A percentile compares a stretch with the other conserved stretches of the same genome.
Evolutionary conservation across 768 basidiomycete species (phyloP).

Genomic region (Termitomyces heimii): DNA sequence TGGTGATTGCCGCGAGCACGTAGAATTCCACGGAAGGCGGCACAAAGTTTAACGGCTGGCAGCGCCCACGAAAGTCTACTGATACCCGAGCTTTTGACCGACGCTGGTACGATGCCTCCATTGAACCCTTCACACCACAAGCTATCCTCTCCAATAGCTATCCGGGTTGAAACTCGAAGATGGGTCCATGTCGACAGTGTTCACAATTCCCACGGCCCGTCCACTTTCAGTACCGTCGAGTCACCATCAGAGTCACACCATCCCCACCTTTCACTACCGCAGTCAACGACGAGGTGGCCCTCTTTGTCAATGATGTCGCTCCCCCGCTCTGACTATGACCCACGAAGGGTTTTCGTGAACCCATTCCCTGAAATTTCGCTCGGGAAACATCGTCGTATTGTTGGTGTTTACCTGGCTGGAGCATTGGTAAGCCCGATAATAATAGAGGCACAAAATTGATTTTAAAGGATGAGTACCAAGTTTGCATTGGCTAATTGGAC

Average conservation of each 20-base stretch:
- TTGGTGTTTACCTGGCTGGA: conserved; percentile 89
- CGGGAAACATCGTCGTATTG: conserved; percentile 71
- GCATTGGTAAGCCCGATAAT: conserved; percentile 62
- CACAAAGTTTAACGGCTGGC: background rate
- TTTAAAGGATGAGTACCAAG: conserved; percentile 32
- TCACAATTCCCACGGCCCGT: conserved; percentile 22
- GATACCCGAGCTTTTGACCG: background rate
- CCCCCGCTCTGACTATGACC: conserved; percentile 79
- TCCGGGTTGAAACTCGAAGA: conserved; percentile 22
- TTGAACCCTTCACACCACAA: background rate
- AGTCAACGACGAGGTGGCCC: background rate
- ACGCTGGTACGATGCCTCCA: background rate
- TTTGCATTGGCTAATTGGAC: conserved; percentile 95
- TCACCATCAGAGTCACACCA: conserved; percentile 13
- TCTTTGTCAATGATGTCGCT: conserved; percentile 41
- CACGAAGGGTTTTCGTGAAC: conserved; percentile 81
- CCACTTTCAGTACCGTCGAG: conserved; percentile 12
- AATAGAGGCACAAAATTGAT: background rate
- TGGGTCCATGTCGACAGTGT: conserved; percentile 13
- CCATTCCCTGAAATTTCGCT: conserved; percentile 75
- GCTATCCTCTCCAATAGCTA: conserved; percentile 12
- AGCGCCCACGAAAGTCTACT: background rate
- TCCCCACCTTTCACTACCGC: background rate
- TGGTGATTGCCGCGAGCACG: conserved; percentile 1
- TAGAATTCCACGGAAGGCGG: background rate